Evolutionary conservation across 768 basidiomycete species (phyloP), one percentile per base, ranked within the genome.

Genomic region (Panaeolus cyanescens): DNA sequence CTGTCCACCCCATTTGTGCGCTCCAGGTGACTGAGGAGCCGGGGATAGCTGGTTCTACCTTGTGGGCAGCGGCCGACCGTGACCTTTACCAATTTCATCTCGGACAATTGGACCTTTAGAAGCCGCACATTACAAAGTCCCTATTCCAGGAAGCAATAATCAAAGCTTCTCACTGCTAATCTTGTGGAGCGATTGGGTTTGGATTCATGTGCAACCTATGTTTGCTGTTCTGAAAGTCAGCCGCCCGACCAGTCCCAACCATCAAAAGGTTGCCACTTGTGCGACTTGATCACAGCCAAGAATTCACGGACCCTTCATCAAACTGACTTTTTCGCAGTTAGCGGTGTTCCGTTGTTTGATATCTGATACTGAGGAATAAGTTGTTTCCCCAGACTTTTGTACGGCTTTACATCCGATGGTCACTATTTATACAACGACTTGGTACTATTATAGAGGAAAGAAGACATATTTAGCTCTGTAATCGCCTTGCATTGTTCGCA

Each of bases 51-150:
- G 80, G 78, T 3, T 59, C 76, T 39, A 77, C 73, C 50, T 74
- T 90, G n/a, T 89, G 86, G 85, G 81, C 79, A 28, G 81, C 80
- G 13, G 79, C 75, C 33, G 80, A 80, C 9, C 70, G 73, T 2
- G 71, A 78, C 17, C 62, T 89, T 54, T 79, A 77, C 67, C 79
- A 78, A 59, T 86, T 80, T 64, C 74, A 75, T 58, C 70, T 88
- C 45, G 85, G 85, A n/a, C 77, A 78, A 64, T 69, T 50, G 42
- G 54, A 34, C 33, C 19, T 50, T 5, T 50, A 50, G 25, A 28
- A 50, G 15, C 12, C 9, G 45, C 15, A 9, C 25, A 25, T 25
- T 15, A 15, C 8, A n/a, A 13, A 10, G 12, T 25, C 45, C 9
- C 25, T 28, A n/a, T n/a, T n/a, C n/a, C n/a, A n/a, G n/a, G n/a